Evolutionary conservation across 192 early-diverging fungal species (phyloP), one percentile per base, ranked within the genome.

Genomic region (Podila minutissima): DNA sequence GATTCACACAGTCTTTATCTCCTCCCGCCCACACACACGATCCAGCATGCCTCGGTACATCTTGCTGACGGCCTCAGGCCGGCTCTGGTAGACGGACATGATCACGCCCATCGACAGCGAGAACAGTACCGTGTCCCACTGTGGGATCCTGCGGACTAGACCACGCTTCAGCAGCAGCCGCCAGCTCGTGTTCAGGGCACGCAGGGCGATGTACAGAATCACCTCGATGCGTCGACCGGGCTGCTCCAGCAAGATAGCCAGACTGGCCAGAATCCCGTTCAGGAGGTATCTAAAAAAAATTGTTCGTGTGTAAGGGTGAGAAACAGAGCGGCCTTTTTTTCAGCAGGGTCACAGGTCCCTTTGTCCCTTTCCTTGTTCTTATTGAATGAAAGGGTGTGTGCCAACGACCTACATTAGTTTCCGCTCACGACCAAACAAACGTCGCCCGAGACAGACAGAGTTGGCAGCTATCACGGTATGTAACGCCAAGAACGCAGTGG

Each of bases 41-140:
- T 88, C 89, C 84, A 96, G 84, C 15, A 93, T 85, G 53, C 89
- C 93, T 24, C 90, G 91, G 69, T 96, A 96, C 29, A 91, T 90
- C 9, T 90, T 83, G 67, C 84, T 87, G 66, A 96, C 92, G 15
- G 88, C 89, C 15, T 85, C 86, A 4, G 91, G 89, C 49, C 93
- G 91, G 72, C 88, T 92, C 78, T 96, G 94, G 83, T 94, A 96
- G 15, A 96, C 71, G 20, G 88, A 87, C 95, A 96, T 95, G 64
- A 96, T 72, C 6, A 90, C 84, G 26, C 91, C 94, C 88, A 92
- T 94, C 0, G 93, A 86, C 5, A 83, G 77, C 55, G 89, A 90
- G 66, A 96, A 94, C 64, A 94, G 85, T 0, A 89, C 78, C 10
- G 89, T 88, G 67, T 96, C 95, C 2, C 92, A 93, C 66, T 91